Base-by-base conservation (phyloP, 177 flowering plant genomes). In the Tripterygium wilfordii region DNA sequence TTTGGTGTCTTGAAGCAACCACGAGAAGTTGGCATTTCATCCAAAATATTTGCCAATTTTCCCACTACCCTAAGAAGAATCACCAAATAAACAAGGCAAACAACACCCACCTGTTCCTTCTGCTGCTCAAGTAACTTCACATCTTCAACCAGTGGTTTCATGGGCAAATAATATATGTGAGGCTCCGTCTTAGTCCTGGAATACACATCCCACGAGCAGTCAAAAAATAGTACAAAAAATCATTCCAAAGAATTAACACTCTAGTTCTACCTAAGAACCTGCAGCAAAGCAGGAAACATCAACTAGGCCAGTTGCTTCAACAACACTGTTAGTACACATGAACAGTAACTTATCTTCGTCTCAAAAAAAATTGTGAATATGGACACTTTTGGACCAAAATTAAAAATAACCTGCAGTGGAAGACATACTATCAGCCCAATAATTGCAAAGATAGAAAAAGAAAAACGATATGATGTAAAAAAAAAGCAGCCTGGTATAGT, bases 331-430 rank as follows among this genome's bases (percentile, higher is more conserved):
- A 26, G 30, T 72, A 70, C 72, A 76, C 86, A 68, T 64, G 79
- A 80, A 74, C 58, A 70, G 89, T 83, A 83, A 88, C 98, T 92
- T 92, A 88, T 84, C 98, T 88, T 87, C 60, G 85, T 68, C 77
- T 74, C 79, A 72, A 86, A 70, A 88, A 14, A 88, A 88, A 85
- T 74, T 82, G 94, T 76, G 88, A 82, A 86, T 77, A 88, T 82
- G 95, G 82, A 88, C 64, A 85, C 98, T 79, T 82, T 81, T 70
- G 87, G 94, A 81, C 96, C 95, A 77, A 80, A 85, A 81, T 63
- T 76, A 86, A 82, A 92, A 84, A 78, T 88, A 92, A 92, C 98
- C 98, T 92, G 96, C 82, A 71, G 12, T 19, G 33, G 16, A 32
- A 15, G 27, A 45, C 32, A 38, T 8, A 23, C 1, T n/a, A n/a